Conservation (phyloP, 2,329 filamentous ascomycete species). For the Grosmannia serpens region DNA sequence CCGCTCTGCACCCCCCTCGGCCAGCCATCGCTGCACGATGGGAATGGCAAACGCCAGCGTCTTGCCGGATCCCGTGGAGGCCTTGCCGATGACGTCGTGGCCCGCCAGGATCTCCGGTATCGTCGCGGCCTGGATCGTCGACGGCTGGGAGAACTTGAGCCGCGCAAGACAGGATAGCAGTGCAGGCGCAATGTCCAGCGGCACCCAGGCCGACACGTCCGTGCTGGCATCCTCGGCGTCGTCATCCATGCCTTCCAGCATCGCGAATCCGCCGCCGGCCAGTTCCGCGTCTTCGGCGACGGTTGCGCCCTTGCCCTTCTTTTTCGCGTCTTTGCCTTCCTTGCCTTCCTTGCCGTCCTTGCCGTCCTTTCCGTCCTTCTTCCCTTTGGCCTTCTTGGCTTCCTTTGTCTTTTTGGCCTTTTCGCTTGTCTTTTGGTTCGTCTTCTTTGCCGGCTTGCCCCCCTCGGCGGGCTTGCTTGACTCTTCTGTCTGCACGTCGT, state of each 20-base stretch:
- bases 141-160: constrained; percentile 71
- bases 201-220: constrained; percentile 69
- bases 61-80: constrained; percentile 91
- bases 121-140: constrained; percentile 64
- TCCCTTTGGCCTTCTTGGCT: constrained; percentile 3
- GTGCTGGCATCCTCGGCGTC: constrained; percentile 39
- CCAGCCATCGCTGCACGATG: constrained; percentile 73
- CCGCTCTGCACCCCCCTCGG: constrained; percentile 21
- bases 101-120: constrained; percentile 77
- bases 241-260: constrained; percentile 42
- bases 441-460: background rate
- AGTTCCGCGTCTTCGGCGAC: constrained; percentile 24
- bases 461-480: background rate
- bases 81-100: constrained; percentile 90
- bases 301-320: constrained; percentile 18
- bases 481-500: background rate
- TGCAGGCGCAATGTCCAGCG: constrained; percentile 59
- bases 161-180: constrained; percentile 65
- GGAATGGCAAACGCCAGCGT: constrained; percentile 92
- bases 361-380: constrained; percentile 9
- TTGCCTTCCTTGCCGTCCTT: constrained; percentile 3
- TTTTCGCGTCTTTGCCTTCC: constrained; percentile 15
- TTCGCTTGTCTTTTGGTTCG: background rate
- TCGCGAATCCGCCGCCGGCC: constrained; percentile 40
- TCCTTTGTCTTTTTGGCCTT: background rate